These are phyloP conservation scores for Coffea humblotiana DNA, from an alignment of 305 asterid genomes.

Conservation along the genomic window DNA sequence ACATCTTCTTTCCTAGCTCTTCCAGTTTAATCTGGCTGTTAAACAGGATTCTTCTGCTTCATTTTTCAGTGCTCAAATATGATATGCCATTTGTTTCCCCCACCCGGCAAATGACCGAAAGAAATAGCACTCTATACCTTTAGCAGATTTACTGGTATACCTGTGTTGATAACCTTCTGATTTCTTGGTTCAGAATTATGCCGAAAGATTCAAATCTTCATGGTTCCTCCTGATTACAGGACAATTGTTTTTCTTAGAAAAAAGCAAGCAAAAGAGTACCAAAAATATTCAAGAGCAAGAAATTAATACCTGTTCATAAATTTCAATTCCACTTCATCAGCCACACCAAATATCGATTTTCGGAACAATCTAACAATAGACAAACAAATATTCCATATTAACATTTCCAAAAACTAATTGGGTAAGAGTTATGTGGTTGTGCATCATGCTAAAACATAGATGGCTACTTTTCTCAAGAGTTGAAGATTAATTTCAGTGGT, in stretches of 20 bases:
- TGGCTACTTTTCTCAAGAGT: neutral
- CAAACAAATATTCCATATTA: constrained; percentile 15
- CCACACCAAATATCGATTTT: constrained; percentile 89
- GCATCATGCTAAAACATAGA: neutral
- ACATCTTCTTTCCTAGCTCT: neutral
- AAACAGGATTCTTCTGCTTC: neutral
- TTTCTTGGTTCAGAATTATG: constrained; percentile 85
- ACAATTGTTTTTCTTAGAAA: constrained; percentile 14
- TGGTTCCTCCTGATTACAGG: constrained; percentile 64
- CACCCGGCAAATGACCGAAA: neutral
- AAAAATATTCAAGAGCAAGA: constrained; percentile 14
- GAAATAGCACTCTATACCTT: constrained; percentile 5
- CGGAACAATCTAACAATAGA: constrained; percentile 66
- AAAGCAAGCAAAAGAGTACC: constrained; percentile 4
- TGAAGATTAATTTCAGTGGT: no score
- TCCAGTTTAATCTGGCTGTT: neutral
- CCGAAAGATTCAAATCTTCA: constrained; percentile 79
- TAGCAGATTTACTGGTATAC: constrained; percentile 34
- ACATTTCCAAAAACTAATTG: neutral
- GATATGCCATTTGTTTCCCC: neutral
- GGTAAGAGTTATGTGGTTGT: neutral
- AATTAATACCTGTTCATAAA: constrained; percentile 76
- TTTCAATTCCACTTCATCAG: constrained; percentile 97
- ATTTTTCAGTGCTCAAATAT: neutral
- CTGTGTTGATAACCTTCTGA: constrained; percentile 88